Base-by-base conservation (phyloP, 2,329 filamentous ascomycete genomes). In the Geosmithia flava region DNA sequence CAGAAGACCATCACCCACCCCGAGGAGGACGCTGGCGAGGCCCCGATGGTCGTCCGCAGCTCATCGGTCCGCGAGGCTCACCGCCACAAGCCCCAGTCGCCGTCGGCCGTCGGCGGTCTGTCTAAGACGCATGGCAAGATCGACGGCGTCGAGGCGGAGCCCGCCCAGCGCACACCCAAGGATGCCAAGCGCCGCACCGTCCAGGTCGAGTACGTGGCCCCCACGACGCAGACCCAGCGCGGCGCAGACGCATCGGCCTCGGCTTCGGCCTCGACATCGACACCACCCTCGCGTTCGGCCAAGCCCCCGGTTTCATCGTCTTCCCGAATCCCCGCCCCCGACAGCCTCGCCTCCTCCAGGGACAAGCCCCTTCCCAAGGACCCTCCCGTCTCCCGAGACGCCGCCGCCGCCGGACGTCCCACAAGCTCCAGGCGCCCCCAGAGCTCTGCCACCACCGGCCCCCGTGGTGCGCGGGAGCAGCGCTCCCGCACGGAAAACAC, bases 141-240 rank as follows among this genome's bases (percentile, higher is more conserved):
- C 55, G 85, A 89, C 48, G 71, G 80, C 85, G 40, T 70, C 78
- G 7, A 78, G 84, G 52, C 68, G 64, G 13, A 78, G 84, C 52
- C 68, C 64, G 11, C 59, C 62, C 33, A 57, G 66, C 6, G 81
- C 58, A 75, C 79, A 42, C 85, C 86, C 62, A 84, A 89, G 55
- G 90, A 96, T 61, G 85, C 85, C 58, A 97, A 97, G 68, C 82
- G 93, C 49, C 81, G 90, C 56, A 98, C 93, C 0, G 88, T 98
- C 0, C 93, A 98, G 67, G 87, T 98, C 52, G 93, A 98, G 69
- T 98, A 98, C 64, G 93, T 97, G 49, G 86, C 90, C 19, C 93
- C 93, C 20, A 82, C 83, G 23, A 94, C 88, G 6, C 82, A 91
- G 59, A 96, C 91, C 1, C 77, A 83, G 52, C 80, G 91, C 53